phyloP scores from a whole-genome alignment of 352 stramenopile species.

The Pseudoperonospora humuli region DNA sequence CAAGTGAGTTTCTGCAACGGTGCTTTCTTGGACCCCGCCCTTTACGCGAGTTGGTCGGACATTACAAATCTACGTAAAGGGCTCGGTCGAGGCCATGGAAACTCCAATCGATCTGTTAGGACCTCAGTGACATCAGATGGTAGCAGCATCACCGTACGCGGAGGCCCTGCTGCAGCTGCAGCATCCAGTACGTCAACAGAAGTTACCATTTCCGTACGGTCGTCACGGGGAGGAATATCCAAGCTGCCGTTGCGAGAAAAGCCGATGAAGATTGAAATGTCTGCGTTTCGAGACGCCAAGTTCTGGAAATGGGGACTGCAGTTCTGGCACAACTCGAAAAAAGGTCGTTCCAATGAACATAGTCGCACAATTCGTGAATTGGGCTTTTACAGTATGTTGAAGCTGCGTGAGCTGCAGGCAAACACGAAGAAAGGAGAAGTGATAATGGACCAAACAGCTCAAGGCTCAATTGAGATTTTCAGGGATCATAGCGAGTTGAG shows the following conservation, averaged over 20 bases:
- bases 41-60: slow-evolving; percentile 81
- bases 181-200: slow-evolving; percentile 21
- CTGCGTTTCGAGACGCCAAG: slow-evolving; percentile 64
- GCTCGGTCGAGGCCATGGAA: slow-evolving; percentile 2
- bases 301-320: slow-evolving; percentile 86
- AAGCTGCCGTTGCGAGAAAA: slow-evolving; percentile 45
- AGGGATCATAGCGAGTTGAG: slow-evolving; percentile 41
- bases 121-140: slow-evolving; percentile 22
- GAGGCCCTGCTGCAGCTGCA: slow-evolving; percentile 29
- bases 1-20: slow-evolving; percentile 79
- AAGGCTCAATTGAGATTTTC: slow-evolving; percentile 82
- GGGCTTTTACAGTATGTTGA: slow-evolving; percentile 84
- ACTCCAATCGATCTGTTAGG: slow-evolving; percentile 5
- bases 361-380: slow-evolving; percentile 75
- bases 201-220: slow-evolving; percentile 17
- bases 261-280: slow-evolving; percentile 81
- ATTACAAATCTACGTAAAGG: slow-evolving; percentile 53
- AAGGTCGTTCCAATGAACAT: slow-evolving; percentile 63
- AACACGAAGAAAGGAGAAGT: slow-evolving; percentile 71
- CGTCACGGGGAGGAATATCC: slow-evolving; percentile 15
- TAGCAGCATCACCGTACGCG: slow-evolving; percentile 27
- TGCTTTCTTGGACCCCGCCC: slow-evolving; percentile 71
- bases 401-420: slow-evolving; percentile 69
- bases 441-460: slow-evolving; percentile 82
- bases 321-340: slow-evolving; percentile 81